Evolutionary conservation across 73 alveolate species (phyloP).

Genomic region (Breviolum minutum): DNA sequence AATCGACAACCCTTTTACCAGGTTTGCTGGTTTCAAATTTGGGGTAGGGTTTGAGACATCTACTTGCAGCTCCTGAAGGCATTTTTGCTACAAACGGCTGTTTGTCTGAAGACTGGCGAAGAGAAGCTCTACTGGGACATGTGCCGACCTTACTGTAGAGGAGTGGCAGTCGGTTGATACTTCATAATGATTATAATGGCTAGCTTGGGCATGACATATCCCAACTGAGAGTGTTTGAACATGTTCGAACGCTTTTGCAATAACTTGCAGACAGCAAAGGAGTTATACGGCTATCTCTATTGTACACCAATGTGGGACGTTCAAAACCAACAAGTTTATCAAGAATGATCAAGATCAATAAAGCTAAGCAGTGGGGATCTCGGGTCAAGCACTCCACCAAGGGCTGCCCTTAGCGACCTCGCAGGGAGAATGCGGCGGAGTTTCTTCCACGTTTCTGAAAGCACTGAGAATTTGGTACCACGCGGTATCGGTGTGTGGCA

Average conservation of each 20-base stretch:
- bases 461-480: too few species aligned
- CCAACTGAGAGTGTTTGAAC: too few species aligned
- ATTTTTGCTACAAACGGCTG: slow-evolving; percentile 62
- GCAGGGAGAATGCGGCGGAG: slow-evolving; percentile 50
- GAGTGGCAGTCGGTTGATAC: not conserved
- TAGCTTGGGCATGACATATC: too few species aligned
- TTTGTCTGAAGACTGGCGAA: slow-evolving; percentile 56
- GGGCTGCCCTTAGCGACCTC: slow-evolving; percentile 66
- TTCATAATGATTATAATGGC: not conserved
- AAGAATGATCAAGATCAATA: too few species aligned
- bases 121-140: slow-evolving; percentile 69
- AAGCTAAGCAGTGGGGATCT: too few species aligned
- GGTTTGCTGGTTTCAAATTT: not conserved
- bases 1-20: not conserved
- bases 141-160: not conserved
- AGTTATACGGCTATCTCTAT: too few species aligned
- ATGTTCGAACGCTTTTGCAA: too few species aligned
- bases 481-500: not conserved
- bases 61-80: slow-evolving; percentile 33
- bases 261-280: too few species aligned
- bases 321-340: too few species aligned
- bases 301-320: too few species aligned
- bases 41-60: not conserved
- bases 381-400: not conserved
- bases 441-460: slow-evolving; percentile 51